Evolutionary conservation across 1,284 basidiomycete species (phyloP), one percentile per base, ranked within the genome.

Genomic region (Heliocybe sulcata): DNA sequence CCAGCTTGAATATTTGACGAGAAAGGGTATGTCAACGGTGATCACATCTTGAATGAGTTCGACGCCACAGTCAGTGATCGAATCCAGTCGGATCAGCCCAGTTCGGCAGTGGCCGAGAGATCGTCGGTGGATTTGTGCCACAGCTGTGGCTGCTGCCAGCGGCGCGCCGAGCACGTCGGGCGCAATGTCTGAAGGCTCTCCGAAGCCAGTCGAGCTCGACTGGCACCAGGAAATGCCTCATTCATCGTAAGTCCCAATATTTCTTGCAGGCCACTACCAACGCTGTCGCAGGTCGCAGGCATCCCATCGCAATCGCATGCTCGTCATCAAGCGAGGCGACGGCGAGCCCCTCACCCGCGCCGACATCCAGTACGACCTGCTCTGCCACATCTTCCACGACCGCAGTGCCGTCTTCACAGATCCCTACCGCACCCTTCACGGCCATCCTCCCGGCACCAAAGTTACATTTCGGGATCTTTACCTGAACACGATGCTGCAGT

Each of bases 331-430:
- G 71, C 82, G 82, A 61, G 77, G 79, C 61, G 89, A 91, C 67
- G 87, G 86, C 42, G 84, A 90, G 65, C 84, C 86, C 57, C 77
- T 91, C 61, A 87, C 85, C 23, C 80, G 88, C 57, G 80, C 83
- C 64, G 92, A 94, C 69, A 81, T 94, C 35, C 91, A 94, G 72
- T 92, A 85, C 70, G 90, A 94, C 72, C 77, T 94, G 52, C 82
- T 95, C 54, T 66, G 84, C 63, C 75, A 83, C 67, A 83, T 95
- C 63, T 95, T 95, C 72, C 75, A 76, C 57, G 82, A 94, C 68
- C 72, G 72, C 26, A 75, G 76, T 12, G 87, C 85, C 56, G 87
- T 85, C 56, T 95, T 95, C 71, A 92, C 89, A 45, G 82, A 79
- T 54, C 79, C 80, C 51, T 68, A 67, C 52, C 61, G 62, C 14